Evolutionary conservation across 441 rosid species (phyloP).

Genomic region (Adansonia grandidieri): DNA sequence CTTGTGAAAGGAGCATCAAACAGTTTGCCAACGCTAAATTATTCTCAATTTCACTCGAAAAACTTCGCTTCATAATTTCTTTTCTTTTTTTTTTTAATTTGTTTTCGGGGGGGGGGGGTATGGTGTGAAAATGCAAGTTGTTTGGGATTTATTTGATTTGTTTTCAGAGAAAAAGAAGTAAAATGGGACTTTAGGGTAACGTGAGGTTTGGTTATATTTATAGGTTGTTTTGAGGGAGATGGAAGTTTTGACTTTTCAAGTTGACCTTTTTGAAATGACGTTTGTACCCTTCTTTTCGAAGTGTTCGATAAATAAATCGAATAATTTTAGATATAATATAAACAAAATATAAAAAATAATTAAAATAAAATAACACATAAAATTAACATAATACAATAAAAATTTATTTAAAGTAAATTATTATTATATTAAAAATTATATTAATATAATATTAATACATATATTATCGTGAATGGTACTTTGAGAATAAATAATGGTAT

Average conservation of each 20-base stretch:
- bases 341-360: too few species aligned
- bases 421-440: too few species aligned
- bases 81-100: neutral
- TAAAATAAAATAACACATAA: too few species aligned
- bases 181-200: neutral
- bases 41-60: constrained; percentile 33
- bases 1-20: constrained; percentile 52
- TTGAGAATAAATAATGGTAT: neutral
- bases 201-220: constrained; percentile 24
- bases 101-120: neutral
- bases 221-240: constrained; percentile 26
- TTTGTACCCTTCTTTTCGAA: constrained; percentile 27
- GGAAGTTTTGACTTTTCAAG: constrained; percentile 30
- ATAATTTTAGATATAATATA: too few species aligned
- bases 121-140: constrained; percentile 22
- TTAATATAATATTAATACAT: too few species aligned
- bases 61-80: constrained; percentile 46
- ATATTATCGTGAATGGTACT: neutral
- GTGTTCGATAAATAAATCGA: constrained; percentile 9
- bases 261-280: constrained; percentile 44
- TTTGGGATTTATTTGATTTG: neutral
- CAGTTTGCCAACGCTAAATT: constrained; percentile 55
- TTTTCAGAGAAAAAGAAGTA: neutral
- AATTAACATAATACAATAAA: too few species aligned
- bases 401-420: too few species aligned